These are phyloP conservation scores for Meira nashicola DNA, from an alignment of 1,284 basidiomycete genomes.

Conservation along the genomic window DNA sequence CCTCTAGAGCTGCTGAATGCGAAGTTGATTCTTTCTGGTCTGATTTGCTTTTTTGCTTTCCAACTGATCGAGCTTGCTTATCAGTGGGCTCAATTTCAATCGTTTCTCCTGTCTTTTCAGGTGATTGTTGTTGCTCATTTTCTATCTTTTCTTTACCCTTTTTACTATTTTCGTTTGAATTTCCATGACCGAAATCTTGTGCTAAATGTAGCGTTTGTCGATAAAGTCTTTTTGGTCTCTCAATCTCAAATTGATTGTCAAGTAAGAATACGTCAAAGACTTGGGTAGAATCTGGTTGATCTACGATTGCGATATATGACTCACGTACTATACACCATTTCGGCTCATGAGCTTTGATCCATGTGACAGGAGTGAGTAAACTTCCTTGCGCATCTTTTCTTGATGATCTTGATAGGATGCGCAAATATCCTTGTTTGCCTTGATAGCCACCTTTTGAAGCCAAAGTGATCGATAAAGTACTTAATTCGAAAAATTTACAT, in stretches of 20 bases:
- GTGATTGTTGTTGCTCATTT: not conserved
- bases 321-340: constrained; percentile 94
- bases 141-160: not conserved
- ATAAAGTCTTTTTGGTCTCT: constrained; percentile 57
- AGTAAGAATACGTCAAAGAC: constrained; percentile 92
- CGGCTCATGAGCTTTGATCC: constrained; percentile 65
- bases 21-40: not conserved
- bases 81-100: not conserved
- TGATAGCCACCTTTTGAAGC: constrained; percentile 74
- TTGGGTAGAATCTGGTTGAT: constrained; percentile 68
- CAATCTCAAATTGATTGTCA: constrained; percentile 82
- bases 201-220: constrained; percentile 49
- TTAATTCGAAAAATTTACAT: constrained; percentile 90
- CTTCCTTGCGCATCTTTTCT: constrained; percentile 56
- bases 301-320: constrained; percentile 80
- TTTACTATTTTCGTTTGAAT: not conserved
- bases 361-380: constrained; percentile 57
- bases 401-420: constrained; percentile 56
- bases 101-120: not conserved
- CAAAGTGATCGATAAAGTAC: constrained; percentile 76
- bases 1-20: not conserved
- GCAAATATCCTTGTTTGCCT: constrained; percentile 79
- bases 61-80: constrained; percentile 20
- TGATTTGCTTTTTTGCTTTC: not conserved
- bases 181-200: constrained; percentile 6